These are phyloP conservation scores for Tricholoma terreum DNA, from an alignment of 768 basidiomycete genomes.

Conservation along the genomic window DNA sequence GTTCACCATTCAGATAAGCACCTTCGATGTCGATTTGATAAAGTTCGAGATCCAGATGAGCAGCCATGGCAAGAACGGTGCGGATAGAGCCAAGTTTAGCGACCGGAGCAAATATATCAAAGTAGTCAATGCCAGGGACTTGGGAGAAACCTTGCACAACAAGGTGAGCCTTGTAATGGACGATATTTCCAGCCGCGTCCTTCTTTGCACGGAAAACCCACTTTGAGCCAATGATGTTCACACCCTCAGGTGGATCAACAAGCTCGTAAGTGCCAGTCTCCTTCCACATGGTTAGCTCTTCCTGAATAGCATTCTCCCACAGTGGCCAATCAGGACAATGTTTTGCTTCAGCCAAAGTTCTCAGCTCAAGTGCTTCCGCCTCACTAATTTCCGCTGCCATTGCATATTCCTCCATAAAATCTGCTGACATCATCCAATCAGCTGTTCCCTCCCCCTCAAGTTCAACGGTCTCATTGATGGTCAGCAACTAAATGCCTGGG, in stretches of 20 bases:
- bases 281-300: conserved; percentile 24
- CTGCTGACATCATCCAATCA: conserved; percentile 5
- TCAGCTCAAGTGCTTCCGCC: conserved; percentile 15
- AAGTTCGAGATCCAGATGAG: conserved; percentile 28
- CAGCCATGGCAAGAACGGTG: too few species aligned
- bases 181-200: conserved; percentile 23
- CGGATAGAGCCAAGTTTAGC: conserved; percentile 8
- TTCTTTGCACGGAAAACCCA: conserved; percentile 35
- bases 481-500: not conserved
- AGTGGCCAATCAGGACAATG: too few species aligned
- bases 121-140: not conserved
- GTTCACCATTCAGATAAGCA: conserved; percentile 33
- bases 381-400: conserved; percentile 6
- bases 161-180: not conserved
- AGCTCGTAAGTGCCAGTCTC: conserved; percentile 27
- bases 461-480: conserved; percentile 1
- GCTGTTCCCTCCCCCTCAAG: conserved; percentile 3
- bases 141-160: not conserved
- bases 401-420: too few species aligned
- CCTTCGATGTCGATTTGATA: conserved; percentile 34
- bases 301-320: conserved; percentile 26
- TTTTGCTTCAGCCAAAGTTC: conserved; percentile 11
- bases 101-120: too few species aligned
- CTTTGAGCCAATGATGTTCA: conserved; percentile 25
- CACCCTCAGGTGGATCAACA: conserved; percentile 15